phyloP scores from a whole-genome alignment of 169 alveolate species.

The Nephromyces sp. region DNA sequence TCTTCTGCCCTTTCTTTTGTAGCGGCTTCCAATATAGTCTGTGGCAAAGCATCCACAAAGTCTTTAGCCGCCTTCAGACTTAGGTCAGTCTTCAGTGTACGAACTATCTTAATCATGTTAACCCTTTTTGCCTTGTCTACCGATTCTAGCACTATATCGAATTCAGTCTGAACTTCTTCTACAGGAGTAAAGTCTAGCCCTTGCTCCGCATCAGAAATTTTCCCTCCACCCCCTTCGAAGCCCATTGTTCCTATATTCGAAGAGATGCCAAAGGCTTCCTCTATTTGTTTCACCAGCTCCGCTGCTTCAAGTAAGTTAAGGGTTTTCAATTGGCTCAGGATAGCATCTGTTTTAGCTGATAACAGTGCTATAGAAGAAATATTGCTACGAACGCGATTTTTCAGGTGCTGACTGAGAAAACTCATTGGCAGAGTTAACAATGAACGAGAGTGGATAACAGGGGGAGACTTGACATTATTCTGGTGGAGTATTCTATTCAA shows the following conservation, averaged over 20 bases:
- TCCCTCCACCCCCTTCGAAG: neutral
- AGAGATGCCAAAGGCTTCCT: neutral
- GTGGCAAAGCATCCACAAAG: neutral
- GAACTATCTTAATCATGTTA: neutral
- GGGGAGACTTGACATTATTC: too few relatives aligned
- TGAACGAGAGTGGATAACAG: too few relatives aligned
- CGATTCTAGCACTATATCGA: neutral
- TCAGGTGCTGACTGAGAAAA: too few relatives aligned
- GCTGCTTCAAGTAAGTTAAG: neutral
- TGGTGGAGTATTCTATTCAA: too few relatives aligned
- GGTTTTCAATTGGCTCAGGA: neutral
- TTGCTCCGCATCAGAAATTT: neutral
- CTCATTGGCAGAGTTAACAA: too few relatives aligned
- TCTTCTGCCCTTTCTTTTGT: neutral
- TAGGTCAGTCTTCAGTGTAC: neutral
- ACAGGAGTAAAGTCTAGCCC: neutral
- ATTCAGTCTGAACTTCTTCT: neutral
- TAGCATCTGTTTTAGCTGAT: neutral
- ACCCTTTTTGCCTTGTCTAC: neutral
- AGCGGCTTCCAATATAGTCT: neutral
- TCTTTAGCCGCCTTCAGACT: neutral
- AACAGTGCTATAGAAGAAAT: too few relatives aligned
- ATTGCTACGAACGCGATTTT: too few relatives aligned
- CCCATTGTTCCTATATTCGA: neutral
- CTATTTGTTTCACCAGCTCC: neutral